Evolutionary conservation across 257 asterid genomes (phyloP), one percentile per base, ranked within the genome.

Genomic region (Solanum bulbocastanum): DNA sequence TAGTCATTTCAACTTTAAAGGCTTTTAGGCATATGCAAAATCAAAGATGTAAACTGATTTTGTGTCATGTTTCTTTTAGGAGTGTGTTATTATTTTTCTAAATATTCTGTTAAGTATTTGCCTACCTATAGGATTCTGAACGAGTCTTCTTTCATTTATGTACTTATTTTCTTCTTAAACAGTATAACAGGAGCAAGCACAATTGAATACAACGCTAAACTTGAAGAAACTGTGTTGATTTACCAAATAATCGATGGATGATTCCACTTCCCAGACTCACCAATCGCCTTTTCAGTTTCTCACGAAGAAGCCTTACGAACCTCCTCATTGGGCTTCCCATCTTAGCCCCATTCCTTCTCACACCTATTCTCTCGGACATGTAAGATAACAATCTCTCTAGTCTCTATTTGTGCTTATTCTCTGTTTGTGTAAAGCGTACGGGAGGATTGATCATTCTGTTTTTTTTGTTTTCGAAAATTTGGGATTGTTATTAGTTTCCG

Each of bases 311-410:
- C 91, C 97, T 2, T 97, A 95, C 88, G 60, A 46, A 60, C 92
- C 98, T 69, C 99, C 99, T 76, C 88, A 93, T 2, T 96, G 98
- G 99, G 99, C 98, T 42, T 89, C 95, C 10, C 89, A 89, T 83
- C 98, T 97, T 92, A 90, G 33, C 83, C 99, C 98, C 25, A 30
- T 93, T 88, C 99, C 99, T 52, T 92, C 96, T 5, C 93, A 93
- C 87, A 83, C 91, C 23, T 91, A 88, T 90, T 94, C 98, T 4
- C 94, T 97, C 14, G 99, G 98, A 27, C 98, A 95, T 87, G 99
- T 96, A 86, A 75, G 94, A 72, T 3, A 73, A 44, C 75, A 22
- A 42, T 11, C 69, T n/a, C 0, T 15, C 25, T 65, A 14, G 37
- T 27, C 18, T 30, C 16, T 82, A 25, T 36, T 12, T 84, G 25